Evolutionary conservation across 345 rosid species (phyloP), one percentile per base, ranked within the genome.

Genomic region (Brassica incana): DNA sequence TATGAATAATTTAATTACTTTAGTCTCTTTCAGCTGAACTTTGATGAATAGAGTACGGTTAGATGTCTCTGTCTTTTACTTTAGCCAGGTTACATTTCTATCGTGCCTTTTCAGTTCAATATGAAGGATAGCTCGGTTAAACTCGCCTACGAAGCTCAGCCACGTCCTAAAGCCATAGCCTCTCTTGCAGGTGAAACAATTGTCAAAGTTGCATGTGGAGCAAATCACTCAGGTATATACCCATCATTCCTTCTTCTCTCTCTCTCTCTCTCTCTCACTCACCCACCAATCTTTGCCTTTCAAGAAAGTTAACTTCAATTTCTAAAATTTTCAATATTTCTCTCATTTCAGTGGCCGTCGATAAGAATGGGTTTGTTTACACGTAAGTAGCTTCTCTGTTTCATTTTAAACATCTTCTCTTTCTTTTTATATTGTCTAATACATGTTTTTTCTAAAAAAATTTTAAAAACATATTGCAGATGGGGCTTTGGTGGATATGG

Each of bases 401-500:
- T 12, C 50, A 77, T 59, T 12, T 33, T 38, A 32, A 67, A 25
- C 43, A 25, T 77, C 6, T 0, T 7, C 2, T 43, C n/a, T 25
- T 74, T 20, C 12, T 14, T 23, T 54, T 9, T 30, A 29, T 30
- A 64, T 20, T 58, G 9, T 48, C 50, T 58, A 38, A 43, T 66
- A 6, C 62, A 64, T 59, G 54, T 12, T 12, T 1, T 10, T 0
- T 9, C 65, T 77, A 65, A 33, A 65, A 66, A 6, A 75, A 6
- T 73, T 2, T 43, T 48, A 87, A 77, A 29, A 74, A 78, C 69
- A 32, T 60, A 65, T 62, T 81, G 77, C 80, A 95, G 99, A 86
- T 95, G 99, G 99, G 99, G 99, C 72, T 93, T 78, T 75, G 99
- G 99, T 77, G 99, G 99, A 70, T 92, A 93, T 89, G 98, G 99